Evolutionary conservation across 2,329 filamentous ascomycete genomes (phyloP).

Genomic region (Cytospora schulzeri): DNA sequence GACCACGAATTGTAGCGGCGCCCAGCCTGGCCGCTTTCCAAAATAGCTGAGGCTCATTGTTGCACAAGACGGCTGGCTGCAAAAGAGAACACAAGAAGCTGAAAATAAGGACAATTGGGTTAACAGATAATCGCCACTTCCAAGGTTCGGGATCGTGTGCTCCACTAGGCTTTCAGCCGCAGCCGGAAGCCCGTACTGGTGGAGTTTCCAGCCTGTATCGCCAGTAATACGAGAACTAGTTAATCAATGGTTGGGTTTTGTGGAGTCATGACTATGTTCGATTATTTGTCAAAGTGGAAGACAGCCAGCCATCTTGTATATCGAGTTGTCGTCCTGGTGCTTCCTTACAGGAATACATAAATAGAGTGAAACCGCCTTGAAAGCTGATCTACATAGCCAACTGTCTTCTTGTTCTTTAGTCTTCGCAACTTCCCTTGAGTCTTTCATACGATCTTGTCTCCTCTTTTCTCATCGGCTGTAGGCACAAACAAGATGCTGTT

Average conservation of each 20-base stretch:
- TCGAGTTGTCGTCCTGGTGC: too few relatives aligned
- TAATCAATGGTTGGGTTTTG: not conserved
- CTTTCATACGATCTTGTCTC: not conserved
- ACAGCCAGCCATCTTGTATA: too few relatives aligned
- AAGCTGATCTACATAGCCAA: rapidly evolving
- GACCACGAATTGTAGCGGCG: too few relatives aligned
- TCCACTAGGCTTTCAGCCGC: not conserved
- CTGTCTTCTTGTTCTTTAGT: not conserved
- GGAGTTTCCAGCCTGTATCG: too few relatives aligned
- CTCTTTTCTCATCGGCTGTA: too few relatives aligned
- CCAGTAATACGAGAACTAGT: not conserved
- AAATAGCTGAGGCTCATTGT: too few relatives aligned
- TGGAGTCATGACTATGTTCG: not conserved
- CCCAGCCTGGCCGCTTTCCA: too few relatives aligned
- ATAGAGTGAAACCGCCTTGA: not conserved
- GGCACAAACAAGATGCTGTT: not conserved
- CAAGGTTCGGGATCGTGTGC: too few relatives aligned
- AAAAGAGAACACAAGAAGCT: too few relatives aligned
- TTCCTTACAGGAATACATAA: not conserved
- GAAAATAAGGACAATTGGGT: too few relatives aligned
- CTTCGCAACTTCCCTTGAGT: not conserved
- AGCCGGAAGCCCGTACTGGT: not conserved
- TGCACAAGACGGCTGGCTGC: too few relatives aligned
- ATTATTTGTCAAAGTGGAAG: not conserved
- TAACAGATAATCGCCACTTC: not conserved